A percentile compares a stretch with the other conserved stretches of the same genome.
Conservation (phyloP, 2,329 filamentous ascomycete species). For the Xylariaceae sp. region DNA sequence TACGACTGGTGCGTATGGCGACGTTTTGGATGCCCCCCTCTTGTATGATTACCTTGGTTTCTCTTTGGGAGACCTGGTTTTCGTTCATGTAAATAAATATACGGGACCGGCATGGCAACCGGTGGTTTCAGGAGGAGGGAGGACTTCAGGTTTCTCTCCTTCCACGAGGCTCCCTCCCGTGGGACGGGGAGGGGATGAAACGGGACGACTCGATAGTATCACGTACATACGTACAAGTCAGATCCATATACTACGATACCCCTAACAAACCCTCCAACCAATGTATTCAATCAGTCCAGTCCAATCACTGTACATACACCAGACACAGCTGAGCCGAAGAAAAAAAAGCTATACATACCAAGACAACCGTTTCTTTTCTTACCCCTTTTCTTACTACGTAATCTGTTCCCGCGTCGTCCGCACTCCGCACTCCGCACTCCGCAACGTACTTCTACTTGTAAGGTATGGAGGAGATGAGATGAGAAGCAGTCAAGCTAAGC, state of each 20-base stretch:
- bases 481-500: too few relatives aligned
- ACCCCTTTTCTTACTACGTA: too few relatives aligned
- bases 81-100: neutral
- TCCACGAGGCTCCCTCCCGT: neutral
- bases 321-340: too few relatives aligned
- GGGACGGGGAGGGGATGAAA: neutral
- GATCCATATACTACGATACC: neutral
- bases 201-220: neutral
- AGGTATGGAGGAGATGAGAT: too few relatives aligned
- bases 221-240: neutral
- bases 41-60: neutral
- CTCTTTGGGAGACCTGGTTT: neutral
- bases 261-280: too few relatives aligned
- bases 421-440: too few relatives aligned
- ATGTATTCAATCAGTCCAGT: too few relatives aligned
- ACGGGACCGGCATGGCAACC: neutral
- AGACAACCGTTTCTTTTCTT: too few relatives aligned
- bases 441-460: too few relatives aligned
- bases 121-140: neutral
- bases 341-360: too few relatives aligned
- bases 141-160: neutral
- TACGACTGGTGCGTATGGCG: neutral
- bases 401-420: too few relatives aligned
- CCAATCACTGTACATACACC: too few relatives aligned
- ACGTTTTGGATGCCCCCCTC: neutral